Conservation (phyloP, 2,329 filamentous ascomycete species). For the Chaetomiaceae sp. region DNA sequence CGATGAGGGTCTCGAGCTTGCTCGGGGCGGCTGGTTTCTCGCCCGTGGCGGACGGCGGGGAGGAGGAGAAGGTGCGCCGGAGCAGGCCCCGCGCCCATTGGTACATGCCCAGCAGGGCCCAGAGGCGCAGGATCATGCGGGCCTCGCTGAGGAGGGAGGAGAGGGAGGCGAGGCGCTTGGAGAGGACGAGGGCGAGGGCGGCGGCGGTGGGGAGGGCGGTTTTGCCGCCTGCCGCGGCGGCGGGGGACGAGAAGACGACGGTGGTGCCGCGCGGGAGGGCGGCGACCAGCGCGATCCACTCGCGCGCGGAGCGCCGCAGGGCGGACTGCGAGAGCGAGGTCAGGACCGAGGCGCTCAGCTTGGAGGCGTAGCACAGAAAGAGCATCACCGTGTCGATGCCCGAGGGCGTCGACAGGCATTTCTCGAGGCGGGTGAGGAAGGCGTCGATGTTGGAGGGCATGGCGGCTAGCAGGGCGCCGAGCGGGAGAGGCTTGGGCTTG, state of each 20-base stretch:
- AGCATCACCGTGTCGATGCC: conserved; percentile 68
- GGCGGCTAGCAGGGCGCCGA: conserved; percentile 32
- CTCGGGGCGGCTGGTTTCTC: conserved; percentile 37
- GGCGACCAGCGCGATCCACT: conserved; percentile 50
- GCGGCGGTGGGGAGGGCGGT: conserved; percentile 31
- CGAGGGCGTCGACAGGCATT: conserved; percentile 62
- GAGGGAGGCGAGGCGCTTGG: conserved; percentile 54
- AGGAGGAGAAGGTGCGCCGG: conserved; percentile 28
- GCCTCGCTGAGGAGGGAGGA: conserved; percentile 65
- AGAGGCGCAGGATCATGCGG: conserved; percentile 69
- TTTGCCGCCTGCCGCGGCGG: conserved; percentile 22
- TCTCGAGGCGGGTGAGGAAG: conserved; percentile 54
- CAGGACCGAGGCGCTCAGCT: conserved; percentile 50
- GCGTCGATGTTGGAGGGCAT: conserved; percentile 44
- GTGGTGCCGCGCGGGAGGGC: conserved; percentile 49
- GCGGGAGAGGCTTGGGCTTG: conserved; percentile 20
- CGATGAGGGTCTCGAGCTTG: conserved; percentile 45
- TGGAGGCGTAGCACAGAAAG: conserved; percentile 63
- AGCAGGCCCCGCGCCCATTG: conserved; percentile 57
- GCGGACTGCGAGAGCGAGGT: conserved; percentile 52
- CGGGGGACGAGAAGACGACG: conserved; percentile 38
- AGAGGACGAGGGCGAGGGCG: conserved; percentile 45
- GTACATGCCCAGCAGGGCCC: conserved; percentile 71
- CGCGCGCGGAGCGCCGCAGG: conserved; percentile 48
- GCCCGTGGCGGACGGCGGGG: conserved; percentile 24